Percentiles rank a stretch among this genome's conserved stretches.
Conservation (phyloP, 78 protist genomes). For the Dictyostelium capitatum region DNA sequence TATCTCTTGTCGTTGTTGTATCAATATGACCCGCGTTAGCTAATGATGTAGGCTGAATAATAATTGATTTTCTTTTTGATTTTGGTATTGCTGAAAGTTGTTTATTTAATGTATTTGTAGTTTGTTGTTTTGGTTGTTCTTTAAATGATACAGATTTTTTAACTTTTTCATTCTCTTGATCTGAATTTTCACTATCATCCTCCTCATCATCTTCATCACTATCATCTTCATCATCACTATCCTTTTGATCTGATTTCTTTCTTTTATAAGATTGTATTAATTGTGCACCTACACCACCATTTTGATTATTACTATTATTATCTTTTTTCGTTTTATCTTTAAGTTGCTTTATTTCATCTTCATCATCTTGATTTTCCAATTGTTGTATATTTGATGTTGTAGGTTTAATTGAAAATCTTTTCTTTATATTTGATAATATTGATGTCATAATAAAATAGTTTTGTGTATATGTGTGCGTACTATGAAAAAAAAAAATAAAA, state of each 20-base stretch:
- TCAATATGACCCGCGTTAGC: neutral
- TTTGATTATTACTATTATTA: neutral
- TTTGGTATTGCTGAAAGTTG: slow-evolving; percentile 23
- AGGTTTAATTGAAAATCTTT: slow-evolving; percentile 1
- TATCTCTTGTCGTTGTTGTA: neutral
- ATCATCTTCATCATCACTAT: neutral
- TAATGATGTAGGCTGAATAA: neutral
- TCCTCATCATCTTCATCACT: neutral
- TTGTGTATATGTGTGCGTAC: neutral
- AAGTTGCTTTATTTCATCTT: neutral
- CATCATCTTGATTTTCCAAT: neutral
- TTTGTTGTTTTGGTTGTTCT: slow-evolving; percentile 3
- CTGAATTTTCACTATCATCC: neutral
- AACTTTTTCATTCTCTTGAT: neutral
- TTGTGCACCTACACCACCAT: neutral
- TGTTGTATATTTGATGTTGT: neutral
- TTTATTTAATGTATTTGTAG: neutral
- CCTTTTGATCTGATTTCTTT: neutral
- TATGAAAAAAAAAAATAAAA: neutral
- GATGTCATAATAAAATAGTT: slow-evolving; percentile 1
- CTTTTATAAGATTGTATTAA: slow-evolving; percentile 2
- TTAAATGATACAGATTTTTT: slow-evolving; percentile 14
- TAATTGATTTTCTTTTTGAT: slow-evolving; percentile 74
- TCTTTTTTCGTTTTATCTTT: neutral
- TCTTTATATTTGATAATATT: slow-evolving; percentile 13